Evolutionary conservation across 495 filamentous ascomycete genomes (phyloP), one percentile per base, ranked within the genome.

Genomic region (Hyaloscypha finlandica): DNA sequence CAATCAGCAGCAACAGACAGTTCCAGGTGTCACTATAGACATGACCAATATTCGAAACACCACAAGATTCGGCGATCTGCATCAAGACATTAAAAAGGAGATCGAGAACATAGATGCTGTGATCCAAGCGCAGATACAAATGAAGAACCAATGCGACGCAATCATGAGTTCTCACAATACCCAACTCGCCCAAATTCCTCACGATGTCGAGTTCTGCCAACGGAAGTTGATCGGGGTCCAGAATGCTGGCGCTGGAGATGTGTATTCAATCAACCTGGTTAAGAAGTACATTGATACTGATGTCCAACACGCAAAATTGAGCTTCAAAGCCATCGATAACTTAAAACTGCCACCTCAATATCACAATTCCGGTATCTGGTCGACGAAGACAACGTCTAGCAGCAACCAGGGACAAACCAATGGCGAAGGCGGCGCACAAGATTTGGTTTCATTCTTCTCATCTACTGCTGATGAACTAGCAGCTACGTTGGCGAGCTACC

Each of bases 1-100:
- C 25, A 51, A 63, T 22, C 70, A 70, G 29, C 67, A 67, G n/a
- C 68, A 70, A 35, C 84, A 85, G 60, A 78, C 78, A 2, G 80
- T 88, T 8, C 85, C 90, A 8, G 92, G 92, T 8, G 91, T 93
- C 20, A 88, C 89, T 61, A 88, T 97, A 42, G 90, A 93, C 77
- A 74, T 90, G 33, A 85, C 83, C 75, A 89, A 92, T 73, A 81
- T 97, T 29, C 84, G 90, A 12, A 86, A 90, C 6, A 97, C 93
- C 0, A 97, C 95, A 8, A 90, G 95, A 63, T 97, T 93, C 79
- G 88, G 89, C 75, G 94, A 97, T 79, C 88, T 96, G 48, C 85
- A 91, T 53, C 90, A 94, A 70, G 85, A 90, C 42, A 79, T 97
- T n/a, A 91, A 96, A 68, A 84, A 85, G 57, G 75, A 90, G 55